Conservation (phyloP, 257 asterid species). For the Scutellaria barbata region DNA sequence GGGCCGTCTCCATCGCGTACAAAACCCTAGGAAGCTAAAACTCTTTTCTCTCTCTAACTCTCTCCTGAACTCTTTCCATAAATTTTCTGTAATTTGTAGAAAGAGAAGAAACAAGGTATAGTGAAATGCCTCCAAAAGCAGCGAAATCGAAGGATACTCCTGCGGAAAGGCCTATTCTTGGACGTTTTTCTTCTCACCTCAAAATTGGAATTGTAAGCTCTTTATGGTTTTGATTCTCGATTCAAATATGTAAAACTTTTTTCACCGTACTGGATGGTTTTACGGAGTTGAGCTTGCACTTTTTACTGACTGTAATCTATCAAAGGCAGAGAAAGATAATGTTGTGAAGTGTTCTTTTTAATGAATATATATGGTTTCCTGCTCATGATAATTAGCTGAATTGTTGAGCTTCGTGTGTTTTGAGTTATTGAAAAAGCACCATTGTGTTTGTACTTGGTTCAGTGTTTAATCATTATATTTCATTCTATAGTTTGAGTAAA, state of each 20-base stretch:
- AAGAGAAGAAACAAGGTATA: neutral
- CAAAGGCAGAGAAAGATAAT: neutral
- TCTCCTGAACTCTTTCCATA: slow-evolving; percentile 23
- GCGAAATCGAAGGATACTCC: slow-evolving; percentile 86
- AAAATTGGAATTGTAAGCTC: slow-evolving; percentile 89
- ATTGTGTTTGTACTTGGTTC: neutral
- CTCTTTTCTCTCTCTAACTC: neutral
- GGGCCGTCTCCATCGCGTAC: slow-evolving; percentile 22
- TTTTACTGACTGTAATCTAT: neutral
- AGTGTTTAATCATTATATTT: neutral
- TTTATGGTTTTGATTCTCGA: neutral
- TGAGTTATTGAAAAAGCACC: slow-evolving; percentile 12
- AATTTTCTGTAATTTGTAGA: slow-evolving; percentile 22
- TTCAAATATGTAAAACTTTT: neutral
- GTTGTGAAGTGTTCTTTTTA: neutral
- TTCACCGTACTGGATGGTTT: neutral
- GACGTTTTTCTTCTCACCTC: slow-evolving; percentile 96
- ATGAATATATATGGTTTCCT: neutral
- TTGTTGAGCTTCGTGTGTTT: slow-evolving; percentile 4
- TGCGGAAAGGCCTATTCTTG: slow-evolving; percentile 84
- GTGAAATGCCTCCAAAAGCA: slow-evolving; percentile 93
- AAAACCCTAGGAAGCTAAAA: slow-evolving; percentile 44
- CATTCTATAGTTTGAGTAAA: neutral
- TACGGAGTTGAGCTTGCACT: neutral
- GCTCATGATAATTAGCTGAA: slow-evolving; percentile 1